Percentiles rank a stretch among this genome's conserved stretches.
These are phyloP conservation scores for Colletotrichum sp. DNA, from an alignment of 2,329 filamentous ascomycete genomes.

Conservation along the genomic window DNA sequence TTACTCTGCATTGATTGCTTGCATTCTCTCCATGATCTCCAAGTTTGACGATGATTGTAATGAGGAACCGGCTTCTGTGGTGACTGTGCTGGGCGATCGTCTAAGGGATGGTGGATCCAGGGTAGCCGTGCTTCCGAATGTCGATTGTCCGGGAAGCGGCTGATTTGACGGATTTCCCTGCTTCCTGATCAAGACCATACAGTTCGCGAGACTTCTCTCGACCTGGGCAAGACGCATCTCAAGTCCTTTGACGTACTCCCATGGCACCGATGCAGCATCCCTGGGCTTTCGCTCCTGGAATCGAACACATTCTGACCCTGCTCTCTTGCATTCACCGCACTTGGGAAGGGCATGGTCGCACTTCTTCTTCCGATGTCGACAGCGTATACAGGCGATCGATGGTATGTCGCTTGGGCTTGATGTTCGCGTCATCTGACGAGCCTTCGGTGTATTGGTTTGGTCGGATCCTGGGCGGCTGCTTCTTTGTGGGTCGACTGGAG, in stretches of 20 bases:
- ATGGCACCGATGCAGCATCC: neutral
- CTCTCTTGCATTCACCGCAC: neutral
- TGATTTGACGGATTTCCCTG: neutral
- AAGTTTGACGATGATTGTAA: neutral
- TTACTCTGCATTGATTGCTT: neutral
- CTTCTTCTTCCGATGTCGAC: conserved; percentile 1
- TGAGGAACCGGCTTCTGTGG: neutral
- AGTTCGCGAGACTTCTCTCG: neutral
- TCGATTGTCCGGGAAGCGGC: neutral
- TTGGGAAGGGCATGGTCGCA: neutral
- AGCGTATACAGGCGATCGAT: neutral
- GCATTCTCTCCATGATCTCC: neutral
- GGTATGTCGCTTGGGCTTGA: neutral
- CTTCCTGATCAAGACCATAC: neutral
- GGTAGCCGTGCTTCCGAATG: neutral
- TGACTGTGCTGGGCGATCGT: neutral
- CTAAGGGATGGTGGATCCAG: neutral
- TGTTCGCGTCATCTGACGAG: neutral
- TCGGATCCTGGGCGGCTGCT: neutral
- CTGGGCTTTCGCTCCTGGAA: neutral
- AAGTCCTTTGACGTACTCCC: conserved; percentile 4
- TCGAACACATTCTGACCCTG: neutral
- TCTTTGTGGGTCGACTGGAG: neutral
- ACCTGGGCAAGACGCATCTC: neutral
- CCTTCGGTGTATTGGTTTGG: neutral